These are phyloP conservation scores for Rhynchospora tenuis DNA, from an alignment of 176 grass and related monocot genomes.

Conservation along the genomic window DNA sequence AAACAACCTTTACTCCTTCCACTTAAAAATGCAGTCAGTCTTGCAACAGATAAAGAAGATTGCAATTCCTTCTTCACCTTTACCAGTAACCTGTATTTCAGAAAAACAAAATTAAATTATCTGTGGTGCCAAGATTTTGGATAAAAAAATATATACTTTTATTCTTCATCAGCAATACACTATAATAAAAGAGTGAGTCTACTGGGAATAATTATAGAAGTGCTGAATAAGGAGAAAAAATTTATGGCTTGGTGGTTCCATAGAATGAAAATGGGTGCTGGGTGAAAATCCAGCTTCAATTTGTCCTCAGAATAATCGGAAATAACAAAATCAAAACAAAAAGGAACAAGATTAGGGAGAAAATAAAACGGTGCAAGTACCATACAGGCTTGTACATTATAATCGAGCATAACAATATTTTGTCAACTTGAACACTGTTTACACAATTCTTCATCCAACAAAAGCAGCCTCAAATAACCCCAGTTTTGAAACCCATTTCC, in stretches of 20 bases:
- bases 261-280: neutral
- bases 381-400: neutral
- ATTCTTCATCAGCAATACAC: neutral
- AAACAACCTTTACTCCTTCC: constrained; percentile 16
- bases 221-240: neutral
- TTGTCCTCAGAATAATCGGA: neutral
- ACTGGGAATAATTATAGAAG: neutral
- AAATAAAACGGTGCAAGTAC: neutral
- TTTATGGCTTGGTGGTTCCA: neutral
- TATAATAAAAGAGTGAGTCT: neutral
- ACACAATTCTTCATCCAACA: neutral
- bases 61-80: constrained; percentile 34
- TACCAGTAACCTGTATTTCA: constrained; percentile 23
- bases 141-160: neutral
- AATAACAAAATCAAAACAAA: neutral
- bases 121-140: neutral
- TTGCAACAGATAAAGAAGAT: constrained; percentile 34
- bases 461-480: neutral
- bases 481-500: neutral
- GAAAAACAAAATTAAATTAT: neutral
- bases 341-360: neutral
- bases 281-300: neutral
- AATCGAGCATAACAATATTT: neutral
- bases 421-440: neutral
- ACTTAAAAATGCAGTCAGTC: constrained; percentile 22